These are phyloP conservation scores for Hortiboletus flavorubellus DNA, from an alignment of 768 basidiomycete species.

Conservation along the genomic window DNA sequence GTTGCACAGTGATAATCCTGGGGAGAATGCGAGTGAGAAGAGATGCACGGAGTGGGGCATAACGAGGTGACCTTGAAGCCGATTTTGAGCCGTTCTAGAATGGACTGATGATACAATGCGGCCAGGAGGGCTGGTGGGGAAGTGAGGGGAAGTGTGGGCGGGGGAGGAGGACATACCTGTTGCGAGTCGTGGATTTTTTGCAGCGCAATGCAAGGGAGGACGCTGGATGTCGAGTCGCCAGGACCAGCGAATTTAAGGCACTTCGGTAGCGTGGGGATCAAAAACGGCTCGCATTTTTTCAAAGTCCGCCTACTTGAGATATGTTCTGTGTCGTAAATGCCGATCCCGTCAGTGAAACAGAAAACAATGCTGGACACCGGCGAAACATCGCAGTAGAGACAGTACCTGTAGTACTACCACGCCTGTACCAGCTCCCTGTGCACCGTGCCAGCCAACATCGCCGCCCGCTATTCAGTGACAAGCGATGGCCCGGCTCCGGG, in stretches of 20 bases:
- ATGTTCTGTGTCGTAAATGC: constrained; percentile 23
- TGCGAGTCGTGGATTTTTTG: constrained; percentile 30
- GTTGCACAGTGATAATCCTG: constrained; percentile 68
- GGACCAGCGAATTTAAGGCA: constrained; percentile 40
- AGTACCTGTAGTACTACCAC: neutral
- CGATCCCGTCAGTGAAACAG: constrained; percentile 13
- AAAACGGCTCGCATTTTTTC: constrained; percentile 35
- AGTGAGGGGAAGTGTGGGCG: constrained; percentile 12
- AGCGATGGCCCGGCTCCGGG: constrained; percentile 13
- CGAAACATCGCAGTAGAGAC: neutral
- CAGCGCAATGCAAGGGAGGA: constrained; percentile 31
- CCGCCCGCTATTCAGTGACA: neutral
- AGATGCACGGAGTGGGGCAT: constrained; percentile 12
- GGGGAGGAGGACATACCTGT: constrained; percentile 41
- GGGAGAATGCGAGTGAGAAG: constrained; percentile 21
- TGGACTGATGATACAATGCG: constrained; percentile 80
- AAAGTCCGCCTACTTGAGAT: constrained; percentile 28
- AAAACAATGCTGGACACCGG: neutral
- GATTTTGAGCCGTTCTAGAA: constrained; percentile 74
- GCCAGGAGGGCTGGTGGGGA: constrained; percentile 42
- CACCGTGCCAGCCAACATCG: neutral
- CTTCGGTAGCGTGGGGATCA: constrained; percentile 40
- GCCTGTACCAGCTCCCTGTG: neutral
- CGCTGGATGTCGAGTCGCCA: constrained; percentile 29
- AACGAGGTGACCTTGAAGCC: constrained; percentile 56